These are phyloP conservation scores for Aspergillus carlsbadensis DNA, from an alignment of 495 filamentous ascomycete species.

Conservation along the genomic window DNA sequence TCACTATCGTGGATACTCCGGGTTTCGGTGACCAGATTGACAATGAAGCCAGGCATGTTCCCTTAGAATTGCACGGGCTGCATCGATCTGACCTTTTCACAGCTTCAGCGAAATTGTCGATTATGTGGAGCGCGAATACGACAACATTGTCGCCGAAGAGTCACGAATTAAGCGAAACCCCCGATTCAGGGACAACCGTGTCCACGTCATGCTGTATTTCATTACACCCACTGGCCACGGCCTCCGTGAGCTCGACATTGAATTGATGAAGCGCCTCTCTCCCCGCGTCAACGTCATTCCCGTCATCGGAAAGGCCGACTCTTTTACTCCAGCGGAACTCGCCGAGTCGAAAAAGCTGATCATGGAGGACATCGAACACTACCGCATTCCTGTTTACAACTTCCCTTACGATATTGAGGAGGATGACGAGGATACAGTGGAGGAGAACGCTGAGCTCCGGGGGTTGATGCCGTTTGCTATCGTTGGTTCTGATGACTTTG, in stretches of 20 bases:
- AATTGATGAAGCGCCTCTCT: constrained; percentile 98
- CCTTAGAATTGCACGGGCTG: not conserved
- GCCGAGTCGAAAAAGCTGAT: constrained; percentile 99
- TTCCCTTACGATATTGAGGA: constrained; percentile 99
- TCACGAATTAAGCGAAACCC: constrained; percentile 99
- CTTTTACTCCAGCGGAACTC: constrained; percentile 91
- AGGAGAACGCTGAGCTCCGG: constrained; percentile 96
- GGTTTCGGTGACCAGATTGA: constrained; percentile 99
- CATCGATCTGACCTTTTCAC: constrained; percentile 21
- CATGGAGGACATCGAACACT: constrained; percentile 99
- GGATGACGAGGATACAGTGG: constrained; percentile 98
- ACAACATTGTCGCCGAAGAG: constrained; percentile 97
- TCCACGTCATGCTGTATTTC: constrained; percentile 97
- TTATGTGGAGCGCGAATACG: constrained; percentile 97
- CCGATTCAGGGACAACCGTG: constrained; percentile 96
- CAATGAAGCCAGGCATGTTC: constrained; percentile 88
- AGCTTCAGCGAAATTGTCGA: constrained; percentile 97
- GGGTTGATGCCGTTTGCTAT: constrained; percentile 99
- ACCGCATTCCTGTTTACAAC: constrained; percentile 99
- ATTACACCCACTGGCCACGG: constrained; percentile 98
- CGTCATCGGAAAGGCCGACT: constrained; percentile 97
- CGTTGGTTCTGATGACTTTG: constrained; percentile 91
- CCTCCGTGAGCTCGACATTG: constrained; percentile 97
- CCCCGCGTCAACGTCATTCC: constrained; percentile 98
- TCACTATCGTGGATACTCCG: constrained; percentile 98